Evolutionary conservation across 2,329 filamentous ascomycete genomes (phyloP).

Genomic region (Scedosporium minutisporum): DNA sequence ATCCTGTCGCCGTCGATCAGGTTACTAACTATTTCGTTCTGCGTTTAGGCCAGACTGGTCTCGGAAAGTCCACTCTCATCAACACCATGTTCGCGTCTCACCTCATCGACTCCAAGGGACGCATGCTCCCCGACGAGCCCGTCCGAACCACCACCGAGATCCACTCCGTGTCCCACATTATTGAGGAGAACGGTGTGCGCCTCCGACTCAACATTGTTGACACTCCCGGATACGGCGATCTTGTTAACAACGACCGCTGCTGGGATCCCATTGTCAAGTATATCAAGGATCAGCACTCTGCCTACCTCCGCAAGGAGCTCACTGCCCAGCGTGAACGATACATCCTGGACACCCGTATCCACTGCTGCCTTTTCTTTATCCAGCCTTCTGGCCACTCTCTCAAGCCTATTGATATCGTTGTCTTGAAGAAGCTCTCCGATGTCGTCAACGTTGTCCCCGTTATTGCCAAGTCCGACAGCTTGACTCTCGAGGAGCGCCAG

Average conservation of each 20-base stretch:
- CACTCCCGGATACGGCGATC: constrained; percentile 93
- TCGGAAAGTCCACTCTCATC: constrained; percentile 98
- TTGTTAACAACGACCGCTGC: constrained; percentile 99
- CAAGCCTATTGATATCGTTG: constrained; percentile 98
- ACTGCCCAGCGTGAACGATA: constrained; percentile 98
- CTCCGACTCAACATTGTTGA: constrained; percentile 98
- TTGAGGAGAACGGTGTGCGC: constrained; percentile 98
- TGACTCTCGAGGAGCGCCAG: constrained; percentile 90
- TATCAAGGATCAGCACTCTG: constrained; percentile 99
- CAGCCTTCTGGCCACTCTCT: constrained; percentile 95
- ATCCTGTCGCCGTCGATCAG: not conserved
- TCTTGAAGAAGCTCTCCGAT: constrained; percentile 98
- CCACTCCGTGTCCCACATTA: constrained; percentile 94
- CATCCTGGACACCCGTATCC: constrained; percentile 97
- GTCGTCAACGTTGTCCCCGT: constrained; percentile 98
- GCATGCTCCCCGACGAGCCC: constrained; percentile 82
- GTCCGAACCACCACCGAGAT: constrained; percentile 96
- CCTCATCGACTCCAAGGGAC: constrained; percentile 97
- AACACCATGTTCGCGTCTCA: constrained; percentile 99
- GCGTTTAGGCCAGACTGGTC: constrained; percentile 78
- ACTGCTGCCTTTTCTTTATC: constrained; percentile 99
- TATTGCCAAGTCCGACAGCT: constrained; percentile 94
- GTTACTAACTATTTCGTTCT: not conserved
- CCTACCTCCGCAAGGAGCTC: constrained; percentile 98
- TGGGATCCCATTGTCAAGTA: constrained; percentile 99